Conservation (phyloP, 108 stramenopile species). For the Phaeodactylum tricornutum region DNA sequence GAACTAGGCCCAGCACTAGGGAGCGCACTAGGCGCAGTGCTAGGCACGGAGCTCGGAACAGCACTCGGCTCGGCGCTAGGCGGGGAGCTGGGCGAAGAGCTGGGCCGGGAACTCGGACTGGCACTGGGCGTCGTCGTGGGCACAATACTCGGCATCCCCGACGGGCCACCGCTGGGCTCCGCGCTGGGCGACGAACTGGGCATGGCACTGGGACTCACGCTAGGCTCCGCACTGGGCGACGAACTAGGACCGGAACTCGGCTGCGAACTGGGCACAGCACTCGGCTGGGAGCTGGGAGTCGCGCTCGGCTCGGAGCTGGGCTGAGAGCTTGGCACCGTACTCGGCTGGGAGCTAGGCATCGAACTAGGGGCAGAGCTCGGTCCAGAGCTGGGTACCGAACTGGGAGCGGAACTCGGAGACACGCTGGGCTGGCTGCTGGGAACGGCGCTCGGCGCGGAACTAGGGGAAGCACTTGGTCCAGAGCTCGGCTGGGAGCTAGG, state of each 20-base stretch:
- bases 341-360: background rate
- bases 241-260: background rate
- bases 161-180: background rate
- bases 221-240: background rate
- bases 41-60: slow-evolving; percentile 3
- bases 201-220: background rate
- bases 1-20: background rate
- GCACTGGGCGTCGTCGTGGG: background rate
- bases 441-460: slow-evolving; percentile 1
- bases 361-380: background rate
- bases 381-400: background rate
- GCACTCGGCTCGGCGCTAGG: slow-evolving; percentile 3
- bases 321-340: background rate
- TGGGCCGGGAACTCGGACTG: slow-evolving; percentile 1
- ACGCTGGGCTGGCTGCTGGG: slow-evolving; percentile 4
- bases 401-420: slow-evolving; percentile 4
- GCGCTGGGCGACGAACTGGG: background rate
- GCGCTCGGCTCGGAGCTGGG: background rate
- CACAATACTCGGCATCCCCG: background rate
- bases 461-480: slow-evolving; percentile 1
- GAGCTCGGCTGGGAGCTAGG: background rate
- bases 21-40: background rate
- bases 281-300: background rate
- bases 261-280: background rate
- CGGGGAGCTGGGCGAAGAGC: background rate